A percentile compares a stretch with the other conserved stretches of the same genome.
These are phyloP conservation scores for Lodderomyces metapsilosis DNA, from an alignment of 1,139 yeast genomes.

Conservation along the genomic window DNA sequence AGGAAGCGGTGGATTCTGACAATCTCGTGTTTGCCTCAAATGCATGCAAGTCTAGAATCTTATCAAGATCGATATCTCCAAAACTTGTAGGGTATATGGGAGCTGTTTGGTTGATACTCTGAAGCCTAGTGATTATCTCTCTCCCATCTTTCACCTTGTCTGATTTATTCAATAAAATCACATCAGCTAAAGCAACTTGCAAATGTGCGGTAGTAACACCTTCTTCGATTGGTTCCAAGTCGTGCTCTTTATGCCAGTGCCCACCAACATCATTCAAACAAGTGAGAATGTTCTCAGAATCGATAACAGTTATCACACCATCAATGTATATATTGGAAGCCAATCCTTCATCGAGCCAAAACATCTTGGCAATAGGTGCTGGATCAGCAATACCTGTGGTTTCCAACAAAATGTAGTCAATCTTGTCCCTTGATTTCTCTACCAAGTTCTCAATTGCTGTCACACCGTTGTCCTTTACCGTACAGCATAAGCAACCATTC, in stretches of 20 bases:
- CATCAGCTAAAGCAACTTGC: slow-evolving; percentile 89
- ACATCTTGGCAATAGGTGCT: slow-evolving; percentile 94
- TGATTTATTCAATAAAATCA: slow-evolving; percentile 70
- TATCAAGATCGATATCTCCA: slow-evolving; percentile 63
- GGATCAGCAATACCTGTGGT: slow-evolving; percentile 99
- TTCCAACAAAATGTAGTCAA: slow-evolving; percentile 86
- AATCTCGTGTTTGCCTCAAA: slow-evolving; percentile 49
- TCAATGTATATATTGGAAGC: slow-evolving; percentile 84
- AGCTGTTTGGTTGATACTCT: slow-evolving; percentile 64
- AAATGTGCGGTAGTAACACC: slow-evolving; percentile 81
- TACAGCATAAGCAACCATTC: slow-evolving; percentile 94
- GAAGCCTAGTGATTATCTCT: slow-evolving; percentile 37
- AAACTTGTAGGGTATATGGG: slow-evolving; percentile 66
- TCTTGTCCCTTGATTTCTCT: slow-evolving; percentile 65
- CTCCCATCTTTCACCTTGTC: slow-evolving; percentile 43
- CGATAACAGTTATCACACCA: slow-evolving; percentile 91
- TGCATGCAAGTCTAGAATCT: slow-evolving; percentile 76
- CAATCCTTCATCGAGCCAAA: slow-evolving; percentile 93
- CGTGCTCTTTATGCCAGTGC: slow-evolving; percentile 46
- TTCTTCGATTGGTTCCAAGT: slow-evolving; percentile 31
- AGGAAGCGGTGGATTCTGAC: slow-evolving; percentile 27
- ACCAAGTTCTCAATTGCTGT: slow-evolving; percentile 88
- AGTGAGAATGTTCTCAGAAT: slow-evolving; percentile 63
- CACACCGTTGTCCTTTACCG: slow-evolving; percentile 93
- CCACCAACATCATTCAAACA: slow-evolving; percentile 74